These are phyloP conservation scores for Kodamaea derodonti DNA, from an alignment of 1,139 yeast species.

Conservation along the genomic window DNA sequence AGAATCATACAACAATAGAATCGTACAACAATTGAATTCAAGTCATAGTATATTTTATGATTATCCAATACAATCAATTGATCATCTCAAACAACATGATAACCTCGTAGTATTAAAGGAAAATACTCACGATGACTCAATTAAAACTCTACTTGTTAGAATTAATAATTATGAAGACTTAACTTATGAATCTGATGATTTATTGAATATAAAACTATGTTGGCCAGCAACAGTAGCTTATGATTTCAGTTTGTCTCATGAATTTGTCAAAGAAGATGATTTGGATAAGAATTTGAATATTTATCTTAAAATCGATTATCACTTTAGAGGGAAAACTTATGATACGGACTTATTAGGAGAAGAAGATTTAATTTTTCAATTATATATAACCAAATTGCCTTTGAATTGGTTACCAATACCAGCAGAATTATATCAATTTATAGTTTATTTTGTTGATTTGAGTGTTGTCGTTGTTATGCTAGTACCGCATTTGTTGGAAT, in stretches of 20 bases:
- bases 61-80: constrained; percentile 27
- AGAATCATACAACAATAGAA: constrained; percentile 1
- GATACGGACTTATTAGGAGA: constrained; percentile 11
- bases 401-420: constrained; percentile 35
- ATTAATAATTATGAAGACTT: constrained; percentile 33
- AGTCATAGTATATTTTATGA: constrained; percentile 25
- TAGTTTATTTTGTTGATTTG: constrained; percentile 30
- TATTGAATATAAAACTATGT: constrained; percentile 35
- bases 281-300: constrained; percentile 21
- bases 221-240: constrained; percentile 45
- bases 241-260: constrained; percentile 17
- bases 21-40: constrained; percentile 16
- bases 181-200: constrained; percentile 27
- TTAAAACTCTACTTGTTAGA: constrained; percentile 23
- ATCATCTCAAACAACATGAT: constrained; percentile 2
- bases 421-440: constrained; percentile 32
- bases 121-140: constrained; percentile 14
- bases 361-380: constrained; percentile 21
- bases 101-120: constrained; percentile 10
- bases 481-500: constrained; percentile 10
- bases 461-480: constrained; percentile 15
- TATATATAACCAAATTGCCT: constrained; percentile 33
- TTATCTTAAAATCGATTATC: constrained; percentile 25
- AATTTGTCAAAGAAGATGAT: constrained; percentile 6
- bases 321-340: constrained; percentile 25